Percentiles rank a stretch among this genome's conserved stretches.
These are phyloP conservation scores for Calonectria ilicicola DNA, from an alignment of 2,329 filamentous ascomycete genomes.

Conservation along the genomic window DNA sequence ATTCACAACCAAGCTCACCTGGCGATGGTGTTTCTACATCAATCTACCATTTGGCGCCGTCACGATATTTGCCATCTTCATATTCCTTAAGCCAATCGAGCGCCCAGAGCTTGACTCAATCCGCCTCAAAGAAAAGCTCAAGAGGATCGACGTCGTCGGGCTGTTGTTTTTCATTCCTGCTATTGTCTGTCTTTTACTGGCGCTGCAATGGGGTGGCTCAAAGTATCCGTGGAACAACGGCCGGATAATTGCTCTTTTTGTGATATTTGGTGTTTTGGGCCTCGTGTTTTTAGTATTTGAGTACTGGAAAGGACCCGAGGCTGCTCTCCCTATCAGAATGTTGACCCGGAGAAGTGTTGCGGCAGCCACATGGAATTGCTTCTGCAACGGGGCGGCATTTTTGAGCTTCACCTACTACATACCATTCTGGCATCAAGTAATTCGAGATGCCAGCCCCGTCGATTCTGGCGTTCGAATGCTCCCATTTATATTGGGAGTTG, in stretches of 20 bases:
- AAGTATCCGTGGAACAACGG: constrained; percentile 45
- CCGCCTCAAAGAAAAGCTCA: constrained; percentile 35
- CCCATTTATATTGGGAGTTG: constrained; percentile 51
- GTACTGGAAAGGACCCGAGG: constrained; percentile 51
- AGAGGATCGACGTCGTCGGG: constrained; percentile 45
- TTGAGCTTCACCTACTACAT: constrained; percentile 51
- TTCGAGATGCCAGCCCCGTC: constrained; percentile 52
- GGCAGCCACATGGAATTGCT: constrained; percentile 48
- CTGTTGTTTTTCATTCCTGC: constrained; percentile 48
- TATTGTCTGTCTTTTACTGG: constrained; percentile 60
- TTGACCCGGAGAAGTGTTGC: constrained; percentile 53
- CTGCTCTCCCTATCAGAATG: constrained; percentile 57
- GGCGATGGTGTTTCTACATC: constrained; percentile 57
- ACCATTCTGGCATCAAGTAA: constrained; percentile 60
- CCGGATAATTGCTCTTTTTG: constrained; percentile 43
- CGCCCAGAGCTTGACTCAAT: constrained; percentile 33
- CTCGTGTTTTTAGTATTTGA: constrained; percentile 52
- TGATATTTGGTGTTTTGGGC: constrained; percentile 47
- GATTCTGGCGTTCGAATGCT: constrained; percentile 54
- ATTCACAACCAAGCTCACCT: constrained; percentile 50
- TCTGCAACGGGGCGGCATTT: constrained; percentile 52
- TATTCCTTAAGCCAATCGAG: constrained; percentile 45
- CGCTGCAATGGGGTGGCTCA: constrained; percentile 62
- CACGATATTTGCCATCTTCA: constrained; percentile 45
- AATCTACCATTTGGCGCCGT: constrained; percentile 53